Conservation (phyloP, 75 land plant genomes). For the Larix kaempferi region DNA sequence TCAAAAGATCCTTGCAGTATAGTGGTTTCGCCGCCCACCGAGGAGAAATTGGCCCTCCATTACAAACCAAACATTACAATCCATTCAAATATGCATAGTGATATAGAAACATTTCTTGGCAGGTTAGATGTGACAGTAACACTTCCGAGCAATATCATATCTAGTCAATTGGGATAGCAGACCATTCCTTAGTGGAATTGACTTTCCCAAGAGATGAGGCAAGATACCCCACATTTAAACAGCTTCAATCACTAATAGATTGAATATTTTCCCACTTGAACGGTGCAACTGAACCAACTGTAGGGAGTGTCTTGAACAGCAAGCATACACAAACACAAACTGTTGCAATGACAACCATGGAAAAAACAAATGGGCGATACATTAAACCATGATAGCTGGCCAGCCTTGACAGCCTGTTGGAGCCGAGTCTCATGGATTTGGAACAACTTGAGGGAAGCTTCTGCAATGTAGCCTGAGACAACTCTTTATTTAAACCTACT, state of each 20-base stretch:
- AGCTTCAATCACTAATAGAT: background rate
- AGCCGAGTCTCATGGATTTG: background rate
- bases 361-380: constrained; percentile 29
- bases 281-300: background rate
- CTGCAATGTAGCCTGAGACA: background rate
- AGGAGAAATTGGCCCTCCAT: background rate
- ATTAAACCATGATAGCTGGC: constrained; percentile 8
- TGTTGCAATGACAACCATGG: constrained; percentile 36
- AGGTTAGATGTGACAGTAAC: background rate
- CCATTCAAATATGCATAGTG: background rate
- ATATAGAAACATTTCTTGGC: background rate
- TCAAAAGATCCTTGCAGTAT: background rate
- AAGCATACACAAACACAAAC: constrained; percentile 50
- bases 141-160: background rate
- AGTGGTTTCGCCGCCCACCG: background rate
- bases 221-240: background rate
- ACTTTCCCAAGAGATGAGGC: background rate
- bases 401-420: constrained; percentile 4
- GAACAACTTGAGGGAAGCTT: constrained; percentile 9
- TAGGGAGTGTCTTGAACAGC: constrained; percentile 11
- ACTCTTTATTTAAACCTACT: background rate
- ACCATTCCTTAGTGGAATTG: background rate
- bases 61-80: background rate
- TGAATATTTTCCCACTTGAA: constrained; percentile 4
- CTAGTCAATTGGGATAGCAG: background rate